These are phyloP conservation scores for Termitomyces sp. DNA, from an alignment of 768 basidiomycete genomes.

Conservation along the genomic window DNA sequence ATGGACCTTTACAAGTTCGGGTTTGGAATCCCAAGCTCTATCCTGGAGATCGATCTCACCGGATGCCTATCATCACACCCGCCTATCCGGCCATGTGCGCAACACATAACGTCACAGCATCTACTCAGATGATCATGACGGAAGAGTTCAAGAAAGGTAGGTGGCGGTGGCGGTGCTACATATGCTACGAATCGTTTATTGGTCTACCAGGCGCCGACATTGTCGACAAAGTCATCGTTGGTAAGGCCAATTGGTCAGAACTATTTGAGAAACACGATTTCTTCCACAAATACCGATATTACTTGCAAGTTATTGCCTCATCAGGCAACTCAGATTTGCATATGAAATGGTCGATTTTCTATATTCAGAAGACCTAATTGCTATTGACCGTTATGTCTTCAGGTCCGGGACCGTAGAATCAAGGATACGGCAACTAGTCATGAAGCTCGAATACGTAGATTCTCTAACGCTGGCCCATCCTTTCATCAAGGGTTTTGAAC, in stretches of 20 bases:
- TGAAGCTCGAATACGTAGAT: constrained; percentile 96
- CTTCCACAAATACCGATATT: constrained; percentile 95
- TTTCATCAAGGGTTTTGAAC: constrained; percentile 91
- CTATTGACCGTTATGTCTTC: neutral
- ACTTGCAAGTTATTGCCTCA: constrained; percentile 92
- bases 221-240: constrained; percentile 87
- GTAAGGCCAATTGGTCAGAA: constrained; percentile 82
- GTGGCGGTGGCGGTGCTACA: neutral
- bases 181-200: constrained; percentile 7
- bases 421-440: constrained; percentile 89
- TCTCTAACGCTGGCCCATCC: constrained; percentile 90
- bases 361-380: neutral
- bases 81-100: constrained; percentile 99
- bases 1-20: constrained; percentile 86
- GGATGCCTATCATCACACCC: constrained; percentile 99
- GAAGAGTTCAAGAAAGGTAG: constrained; percentile 91
- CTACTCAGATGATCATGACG: constrained; percentile 94
- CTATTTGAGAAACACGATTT: constrained; percentile 96
- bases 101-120: constrained; percentile 95
- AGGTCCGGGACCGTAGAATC: constrained; percentile 98
- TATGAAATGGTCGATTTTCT: constrained; percentile 75
- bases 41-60: constrained; percentile 87
- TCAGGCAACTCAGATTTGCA: constrained; percentile 81
- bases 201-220: constrained; percentile 77
- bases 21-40: constrained; percentile 99